phyloP scores from a whole-genome alignment of 257 asterid species.

The Craterostigma plantagineum region DNA sequence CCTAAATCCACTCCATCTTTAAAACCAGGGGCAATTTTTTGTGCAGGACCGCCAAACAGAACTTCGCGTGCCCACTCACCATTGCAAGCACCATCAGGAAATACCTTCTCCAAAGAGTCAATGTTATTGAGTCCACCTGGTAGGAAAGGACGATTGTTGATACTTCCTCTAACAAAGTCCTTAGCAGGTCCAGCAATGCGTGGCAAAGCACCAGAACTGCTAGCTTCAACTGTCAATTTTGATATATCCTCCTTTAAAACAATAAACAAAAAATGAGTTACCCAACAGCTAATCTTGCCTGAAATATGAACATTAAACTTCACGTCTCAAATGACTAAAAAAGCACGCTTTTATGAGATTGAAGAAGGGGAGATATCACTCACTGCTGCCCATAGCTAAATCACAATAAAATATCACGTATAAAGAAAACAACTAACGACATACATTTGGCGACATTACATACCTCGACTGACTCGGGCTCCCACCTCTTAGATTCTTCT shows the following conservation, averaged over 20 bases:
- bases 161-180: constrained; percentile 88
- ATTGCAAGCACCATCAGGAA: constrained; percentile 69
- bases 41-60: constrained; percentile 66
- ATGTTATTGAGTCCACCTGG: constrained; percentile 76
- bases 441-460: constrained; percentile 7
- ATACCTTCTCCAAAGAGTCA: constrained; percentile 40
- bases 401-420: no score
- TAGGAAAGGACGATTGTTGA: constrained; percentile 73
- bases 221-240: constrained; percentile 50
- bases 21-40: constrained; percentile 55
- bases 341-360: no score
- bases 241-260: constrained; percentile 49
- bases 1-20: constrained; percentile 69
- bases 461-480: constrained; percentile 86
- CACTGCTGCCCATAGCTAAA: no score
- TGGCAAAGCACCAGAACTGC: constrained; percentile 74
- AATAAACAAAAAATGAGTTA: no score
- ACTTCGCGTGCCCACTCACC: constrained; percentile 84
- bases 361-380: no score
- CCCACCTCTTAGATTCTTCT: constrained; percentile 37
- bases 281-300: no score
- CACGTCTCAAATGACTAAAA: no score
- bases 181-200: constrained; percentile 76
- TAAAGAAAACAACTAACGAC: no score
- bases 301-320: no score